phyloP scores from a whole-genome alignment of 2,329 filamentous ascomycete species.

The Hypoxylon sp. region DNA sequence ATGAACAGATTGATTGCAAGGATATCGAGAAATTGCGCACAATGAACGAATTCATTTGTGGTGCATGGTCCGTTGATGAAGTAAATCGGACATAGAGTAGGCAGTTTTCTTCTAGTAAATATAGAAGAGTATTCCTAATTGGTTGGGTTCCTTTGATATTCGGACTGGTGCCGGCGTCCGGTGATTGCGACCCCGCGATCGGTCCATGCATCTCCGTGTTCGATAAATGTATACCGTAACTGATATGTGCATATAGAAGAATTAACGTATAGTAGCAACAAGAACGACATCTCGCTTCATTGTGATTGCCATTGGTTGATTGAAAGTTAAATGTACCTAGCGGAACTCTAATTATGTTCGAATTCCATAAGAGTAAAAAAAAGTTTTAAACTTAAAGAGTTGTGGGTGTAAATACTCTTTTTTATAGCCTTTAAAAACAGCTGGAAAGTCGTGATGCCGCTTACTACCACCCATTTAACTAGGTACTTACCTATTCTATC shows the following conservation, averaged over 20 bases:
- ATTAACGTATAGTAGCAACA: not conserved
- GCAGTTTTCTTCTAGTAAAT: slow-evolving; percentile 24
- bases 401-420: no score
- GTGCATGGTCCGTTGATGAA: slow-evolving; percentile 22
- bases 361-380: no score
- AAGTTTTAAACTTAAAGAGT: no score
- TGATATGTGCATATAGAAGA: no score
- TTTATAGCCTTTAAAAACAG: no score
- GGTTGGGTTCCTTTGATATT: not conserved
- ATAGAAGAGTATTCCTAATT: slow-evolving; percentile 23
- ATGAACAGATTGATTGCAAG: slow-evolving; percentile 30
- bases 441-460: no score
- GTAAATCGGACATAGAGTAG: slow-evolving; percentile 24
- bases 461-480: no score
- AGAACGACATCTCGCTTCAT: not conserved
- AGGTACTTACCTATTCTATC: no score
- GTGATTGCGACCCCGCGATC: not conserved
- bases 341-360: no score
- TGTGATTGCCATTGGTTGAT: not conserved
- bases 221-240: not conserved
- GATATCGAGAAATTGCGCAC: slow-evolving; percentile 16
- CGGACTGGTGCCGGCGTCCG: not conserved
- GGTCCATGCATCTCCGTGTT: not conserved
- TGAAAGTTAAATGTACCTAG: no score
- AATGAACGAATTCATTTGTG: not conserved